These are phyloP conservation scores for Ustilago cynodontis DNA, from an alignment of 1,284 basidiomycete genomes.

Conservation along the genomic window DNA sequence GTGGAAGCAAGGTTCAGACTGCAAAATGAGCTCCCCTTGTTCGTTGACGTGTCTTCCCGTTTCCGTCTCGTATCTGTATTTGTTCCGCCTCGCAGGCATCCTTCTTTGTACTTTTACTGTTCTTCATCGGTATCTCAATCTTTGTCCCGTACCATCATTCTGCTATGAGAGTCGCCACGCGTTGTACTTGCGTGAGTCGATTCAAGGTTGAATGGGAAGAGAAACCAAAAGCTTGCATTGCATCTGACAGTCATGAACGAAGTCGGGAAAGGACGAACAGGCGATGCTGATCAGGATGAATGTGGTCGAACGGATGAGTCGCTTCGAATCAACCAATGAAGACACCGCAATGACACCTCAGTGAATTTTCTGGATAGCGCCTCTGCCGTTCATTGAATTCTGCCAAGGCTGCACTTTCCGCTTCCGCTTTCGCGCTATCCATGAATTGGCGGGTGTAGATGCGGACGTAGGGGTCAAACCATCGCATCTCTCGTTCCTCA, in stretches of 20 bases:
- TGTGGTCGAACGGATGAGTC: no score
- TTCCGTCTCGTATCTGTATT: constrained; percentile 13
- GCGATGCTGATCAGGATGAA: no score
- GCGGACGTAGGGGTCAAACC: not conserved
- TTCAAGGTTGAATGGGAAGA: no score
- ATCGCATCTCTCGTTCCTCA: not conserved
- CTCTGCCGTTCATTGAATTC: not conserved
- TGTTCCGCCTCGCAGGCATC: constrained; percentile 5
- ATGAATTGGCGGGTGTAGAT: not conserved
- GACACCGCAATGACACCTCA: not conserved
- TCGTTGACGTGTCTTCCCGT: not conserved
- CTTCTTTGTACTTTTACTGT: constrained; percentile 1
- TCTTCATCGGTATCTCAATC: not conserved
- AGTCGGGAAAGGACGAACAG: not conserved
- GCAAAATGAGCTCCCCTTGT: constrained; percentile 17
- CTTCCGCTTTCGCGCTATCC: not conserved
- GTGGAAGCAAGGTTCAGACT: constrained; percentile 17
- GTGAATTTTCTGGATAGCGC: not conserved
- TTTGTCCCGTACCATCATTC: not conserved
- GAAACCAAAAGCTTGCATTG: not conserved
- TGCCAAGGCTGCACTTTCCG: not conserved
- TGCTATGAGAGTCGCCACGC: not conserved
- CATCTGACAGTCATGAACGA: not conserved
- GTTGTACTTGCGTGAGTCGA: no score
- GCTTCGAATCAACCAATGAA: not conserved